These are phyloP conservation scores for Phytophthora constricta DNA, from an alignment of 352 stramenopile species.

Conservation along the genomic window DNA sequence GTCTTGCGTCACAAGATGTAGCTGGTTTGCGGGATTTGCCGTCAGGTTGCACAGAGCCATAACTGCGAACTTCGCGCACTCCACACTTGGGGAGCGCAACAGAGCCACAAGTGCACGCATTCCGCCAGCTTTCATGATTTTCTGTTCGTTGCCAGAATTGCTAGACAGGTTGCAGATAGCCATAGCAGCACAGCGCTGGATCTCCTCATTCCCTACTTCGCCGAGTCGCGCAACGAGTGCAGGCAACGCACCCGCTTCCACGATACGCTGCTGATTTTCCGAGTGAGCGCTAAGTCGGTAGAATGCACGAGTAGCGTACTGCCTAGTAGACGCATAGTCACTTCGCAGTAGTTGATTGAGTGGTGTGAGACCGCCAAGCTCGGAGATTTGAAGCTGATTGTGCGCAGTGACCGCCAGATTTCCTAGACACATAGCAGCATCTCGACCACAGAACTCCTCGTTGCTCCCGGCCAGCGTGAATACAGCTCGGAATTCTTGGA, in stretches of 20 bases:
- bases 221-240: constrained; percentile 74
- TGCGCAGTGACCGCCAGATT: constrained; percentile 93
- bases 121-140: constrained; percentile 78
- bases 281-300: constrained; percentile 88
- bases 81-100: constrained; percentile 50
- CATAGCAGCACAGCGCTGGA: constrained; percentile 83
- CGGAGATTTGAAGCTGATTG: constrained; percentile 90
- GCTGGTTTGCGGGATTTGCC: constrained; percentile 90
- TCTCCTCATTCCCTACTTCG: constrained; percentile 52
- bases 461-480: constrained; percentile 69
- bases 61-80: constrained; percentile 87
- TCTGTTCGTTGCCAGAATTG: constrained; percentile 72
- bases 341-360: constrained; percentile 84
- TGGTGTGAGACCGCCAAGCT: constrained; percentile 84
- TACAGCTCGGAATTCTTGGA: constrained; percentile 77
- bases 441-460: constrained; percentile 90
- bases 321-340: constrained; percentile 71
- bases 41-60: constrained; percentile 97
- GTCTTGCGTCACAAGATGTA: constrained; percentile 86
- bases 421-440: constrained; percentile 92
- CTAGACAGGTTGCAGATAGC: constrained; percentile 88
- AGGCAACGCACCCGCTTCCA: constrained; percentile 83
- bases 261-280: constrained; percentile 89
- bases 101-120: constrained; percentile 73
- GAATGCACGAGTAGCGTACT: constrained; percentile 88